A percentile compares a stretch with the other conserved stretches of the same genome.
Evolutionary conservation across 306 rosid species (phyloP).

Genomic region (Lablab purpureus): DNA sequence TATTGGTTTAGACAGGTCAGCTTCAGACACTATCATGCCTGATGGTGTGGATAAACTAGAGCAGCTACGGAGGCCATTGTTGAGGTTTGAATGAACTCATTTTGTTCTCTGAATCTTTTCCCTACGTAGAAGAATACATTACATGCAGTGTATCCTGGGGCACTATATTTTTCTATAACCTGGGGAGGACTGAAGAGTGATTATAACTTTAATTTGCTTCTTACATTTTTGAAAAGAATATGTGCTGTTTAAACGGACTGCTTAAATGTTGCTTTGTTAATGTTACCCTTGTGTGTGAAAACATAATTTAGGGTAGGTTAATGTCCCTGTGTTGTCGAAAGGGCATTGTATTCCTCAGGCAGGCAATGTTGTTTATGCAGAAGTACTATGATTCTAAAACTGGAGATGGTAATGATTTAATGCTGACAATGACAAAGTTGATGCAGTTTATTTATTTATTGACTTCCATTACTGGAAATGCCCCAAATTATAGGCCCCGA

Average conservation of each 20-base stretch:
- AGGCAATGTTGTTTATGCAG: not conserved
- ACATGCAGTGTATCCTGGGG: not conserved
- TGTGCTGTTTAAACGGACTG: not conserved
- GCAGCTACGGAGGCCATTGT: slow-evolving; percentile 53
- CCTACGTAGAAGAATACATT: not conserved
- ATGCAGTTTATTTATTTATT: not conserved
- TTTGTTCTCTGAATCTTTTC: slow-evolving; percentile 9
- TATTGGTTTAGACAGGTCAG: slow-evolving; percentile 44
- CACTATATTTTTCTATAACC: not conserved
- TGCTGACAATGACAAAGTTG: not conserved
- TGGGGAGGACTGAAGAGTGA: not conserved
- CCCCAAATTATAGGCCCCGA: not conserved
- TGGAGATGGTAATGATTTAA: not conserved
- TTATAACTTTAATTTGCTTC: slow-evolving; percentile 10
- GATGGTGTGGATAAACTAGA: slow-evolving; percentile 54
- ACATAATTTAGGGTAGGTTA: slow-evolving; percentile 21
- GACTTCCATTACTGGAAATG: not conserved
- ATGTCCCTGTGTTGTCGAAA: not conserved
- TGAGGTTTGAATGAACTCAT: slow-evolving; percentile 62
- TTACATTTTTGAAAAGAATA: slow-evolving; percentile 5
- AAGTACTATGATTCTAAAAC: slow-evolving; percentile 14
- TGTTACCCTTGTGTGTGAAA: not conserved
- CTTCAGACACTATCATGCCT: slow-evolving; percentile 51
- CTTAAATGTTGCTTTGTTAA: slow-evolving; percentile 29
- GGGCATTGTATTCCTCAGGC: not conserved